Base-by-base conservation (phyloP, 129 eudicot species). In the Helianthus tuberosus region DNA sequence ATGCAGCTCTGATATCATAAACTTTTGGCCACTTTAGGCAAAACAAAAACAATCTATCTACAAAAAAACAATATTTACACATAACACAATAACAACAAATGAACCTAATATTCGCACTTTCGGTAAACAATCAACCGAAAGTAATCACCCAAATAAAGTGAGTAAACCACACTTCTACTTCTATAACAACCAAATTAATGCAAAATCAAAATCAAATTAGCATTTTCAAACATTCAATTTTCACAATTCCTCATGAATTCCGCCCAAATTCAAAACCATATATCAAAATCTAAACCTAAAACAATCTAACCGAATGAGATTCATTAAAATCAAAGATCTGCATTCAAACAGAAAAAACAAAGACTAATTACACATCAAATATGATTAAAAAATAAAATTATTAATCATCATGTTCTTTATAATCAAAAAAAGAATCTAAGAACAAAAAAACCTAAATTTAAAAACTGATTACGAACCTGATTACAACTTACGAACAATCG, bases 401-500 rank as follows among this genome's bases (percentile, higher is more conserved):
- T 20, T 20, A 20, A 80, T 20, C 38, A 9, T 66, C 16, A 38
- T 5, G 46, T 5, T 5, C 5, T 6, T 39, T 5, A 39, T 27
- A 5, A 59, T 10, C 36, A 20, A 59, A 59, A 51, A 58, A 58
- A 20, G 36, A 36, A 36, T 39, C 46, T 27, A 27, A 27, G 32
- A 27, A 27, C 46, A 39, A 5, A 6, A 20, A 57, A 73, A 69
- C 13, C 23, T 61, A 17, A 38, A 43, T 35, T 20, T 63, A 43
- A 3, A 20, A 20, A 20, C 23, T 0, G 23, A 68, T 51, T 61
- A 51, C 65, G 74, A 43, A 86, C 86, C 80, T 76, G 78, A 73
- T 50, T 60, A 79, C 35, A 76, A 60, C 58, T 72, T 43, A 77
- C 65, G 64, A 74, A 52, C 84, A 78, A 72, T 58, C 48, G 41